Base-by-base conservation (phyloP, 768 basidiomycete species). In the Filobasidium floriforme region DNA sequence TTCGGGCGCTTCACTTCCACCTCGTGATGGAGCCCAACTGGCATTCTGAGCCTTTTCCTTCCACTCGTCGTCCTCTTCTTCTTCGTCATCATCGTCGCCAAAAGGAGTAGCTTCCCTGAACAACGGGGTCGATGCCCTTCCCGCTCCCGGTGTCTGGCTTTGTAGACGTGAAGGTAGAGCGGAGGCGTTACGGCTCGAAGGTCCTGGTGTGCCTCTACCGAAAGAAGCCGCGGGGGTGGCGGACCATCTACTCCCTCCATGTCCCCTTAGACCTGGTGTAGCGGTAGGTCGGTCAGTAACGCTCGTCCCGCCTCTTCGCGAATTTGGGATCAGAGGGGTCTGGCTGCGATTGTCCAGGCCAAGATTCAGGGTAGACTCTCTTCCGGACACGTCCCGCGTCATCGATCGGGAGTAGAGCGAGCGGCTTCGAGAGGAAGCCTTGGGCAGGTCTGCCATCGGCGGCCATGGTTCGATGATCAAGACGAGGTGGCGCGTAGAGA, bases 381-480 rank as follows among this genome's bases (percentile, higher is more conserved):
- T 63, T 5, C 63, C 60, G 14, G 68, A 59, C 1, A 59, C 24
- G 63, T 61, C 64, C n/a, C 61, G 63, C 19, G 67, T 61, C 43
- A 63, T 62, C 14, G 73, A 73, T 7, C 77, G 71, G 14, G 75
- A 78, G 37, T 73, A 69, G 1, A 73, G 68, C 2, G 77, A 78
- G 22, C 77, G 71, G 9, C 72, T 67, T 18, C 73, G 73, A 14
- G 73, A 70, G 1, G 76, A 73, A 29, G 72, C 70, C 55, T 76
- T 74, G 12, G 72, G 41, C 0, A 67, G 65, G 12, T 72, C 60
- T 1, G 71, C 66, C 1, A 77, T 62, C 4, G 77, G 71, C n/a
- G 77, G 77, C 54, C 72, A 78, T 28, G 77, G 77, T 52, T 78
- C 77, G 54, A 78, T 68, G 52, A 78, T 76, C 7, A 77, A 68